Evolutionary conservation across 129 eudicot genomes (phyloP), one percentile per base, ranked within the genome.

Genomic region (Flaveria sonorensis): DNA sequence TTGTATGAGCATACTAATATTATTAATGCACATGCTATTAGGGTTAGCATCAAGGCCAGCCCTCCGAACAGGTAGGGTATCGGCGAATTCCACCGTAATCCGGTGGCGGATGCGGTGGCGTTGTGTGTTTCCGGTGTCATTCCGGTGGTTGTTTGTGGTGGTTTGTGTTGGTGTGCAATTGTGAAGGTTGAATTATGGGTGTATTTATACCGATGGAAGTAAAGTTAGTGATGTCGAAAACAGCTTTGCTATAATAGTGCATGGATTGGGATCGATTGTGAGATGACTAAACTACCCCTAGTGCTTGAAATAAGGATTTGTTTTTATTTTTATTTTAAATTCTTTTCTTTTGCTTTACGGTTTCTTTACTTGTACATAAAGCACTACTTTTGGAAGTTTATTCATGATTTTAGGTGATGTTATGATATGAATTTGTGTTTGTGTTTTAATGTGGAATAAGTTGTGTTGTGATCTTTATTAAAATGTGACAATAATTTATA

Each of bases 61-160:
- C 94, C 87, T 0, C 86, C 91, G 50, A 84, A 89, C 2, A 89
- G 72, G 80, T 89, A 89, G 0, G 91, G 94, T 2, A 86, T 18
- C 36, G 89, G 89, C 32, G 89, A 86, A 70, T 68, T 82, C 94
- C 90, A 86, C 68, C 78, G 84, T 80, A 83, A 77, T 26, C 81
- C 82, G 46, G 77, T 63, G 26, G 68, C 50, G 32, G 83, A 51
- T 56, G 76, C 63, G 68, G 82, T 62, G 52, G 74, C 69, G 78
- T 21, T 77, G 40, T 75, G 78, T 26, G 73, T 13, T 23, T 83
- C 72, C 43, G 86, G 39, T 59, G 78, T 81, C 85, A 80, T 80
- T 3, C 10, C 0, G 4, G 28, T 66, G 71, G 18, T 66, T 36
- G 1, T 43, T 71, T 12, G 51, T 72, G 26, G 6, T 55, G 30